Conservation (phyloP, 345 rosid species). For the Psidium guajava region DNA sequence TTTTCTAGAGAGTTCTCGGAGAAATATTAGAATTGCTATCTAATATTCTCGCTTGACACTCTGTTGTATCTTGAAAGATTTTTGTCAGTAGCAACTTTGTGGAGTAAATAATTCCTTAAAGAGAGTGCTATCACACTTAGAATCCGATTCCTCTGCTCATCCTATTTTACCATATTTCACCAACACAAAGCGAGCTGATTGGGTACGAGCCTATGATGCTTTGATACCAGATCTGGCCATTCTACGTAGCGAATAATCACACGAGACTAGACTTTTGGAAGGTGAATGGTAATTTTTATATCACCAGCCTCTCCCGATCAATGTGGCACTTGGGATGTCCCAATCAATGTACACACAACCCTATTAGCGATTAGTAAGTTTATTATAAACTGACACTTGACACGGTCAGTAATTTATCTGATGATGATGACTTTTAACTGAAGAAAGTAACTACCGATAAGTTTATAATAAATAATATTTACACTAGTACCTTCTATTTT, state of each 20-base stretch:
- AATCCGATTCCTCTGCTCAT: too few relatives aligned
- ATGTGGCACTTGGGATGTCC: background rate
- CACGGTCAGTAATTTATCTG: background rate
- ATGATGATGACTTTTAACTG: background rate
- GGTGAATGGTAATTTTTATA: background rate
- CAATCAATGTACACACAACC: background rate
- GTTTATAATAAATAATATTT: background rate
- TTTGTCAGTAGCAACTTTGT: too few relatives aligned
- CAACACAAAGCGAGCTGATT: background rate
- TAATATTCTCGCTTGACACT: too few relatives aligned
- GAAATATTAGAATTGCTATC: too few relatives aligned
- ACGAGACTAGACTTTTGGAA: fast-evolving
- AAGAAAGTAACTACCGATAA: background rate
- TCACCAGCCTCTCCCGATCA: fast-evolving
- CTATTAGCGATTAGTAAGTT: background rate
- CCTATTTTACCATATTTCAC: too few relatives aligned
- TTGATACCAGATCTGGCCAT: fast-evolving
- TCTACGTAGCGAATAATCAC: fast-evolving
- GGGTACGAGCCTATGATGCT: fast-evolving
- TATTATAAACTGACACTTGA: background rate
- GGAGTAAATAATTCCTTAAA: too few relatives aligned
- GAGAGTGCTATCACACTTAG: too few relatives aligned
- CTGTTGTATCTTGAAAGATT: too few relatives aligned
- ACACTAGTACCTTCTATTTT: background rate
- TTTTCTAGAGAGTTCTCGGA: too few relatives aligned